phyloP scores from a whole-genome alignment of 148 eudicot genomes.

The Hydrangea macrophylla region DNA sequence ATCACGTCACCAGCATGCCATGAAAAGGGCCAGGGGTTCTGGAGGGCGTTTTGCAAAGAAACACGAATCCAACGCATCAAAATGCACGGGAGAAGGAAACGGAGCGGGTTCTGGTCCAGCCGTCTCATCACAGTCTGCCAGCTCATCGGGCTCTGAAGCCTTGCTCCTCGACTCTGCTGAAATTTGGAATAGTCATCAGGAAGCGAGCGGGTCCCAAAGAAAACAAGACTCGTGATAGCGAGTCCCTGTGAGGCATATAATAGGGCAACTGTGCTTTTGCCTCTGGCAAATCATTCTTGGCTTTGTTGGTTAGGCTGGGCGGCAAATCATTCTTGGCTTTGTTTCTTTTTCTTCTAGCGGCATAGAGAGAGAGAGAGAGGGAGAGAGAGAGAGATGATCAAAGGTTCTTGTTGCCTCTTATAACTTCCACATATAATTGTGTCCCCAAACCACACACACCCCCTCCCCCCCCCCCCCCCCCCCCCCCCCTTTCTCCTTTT shows the following conservation, averaged over 20 bases:
- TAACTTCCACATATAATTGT: no score
- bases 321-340: constrained; percentile 43
- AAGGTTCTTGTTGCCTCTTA: not conserved
- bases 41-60: constrained; percentile 97
- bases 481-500: no score
- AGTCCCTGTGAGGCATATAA: no score
- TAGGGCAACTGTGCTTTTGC: no score
- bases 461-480: no score
- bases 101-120: constrained; percentile 31
- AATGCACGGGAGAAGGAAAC: constrained; percentile 29
- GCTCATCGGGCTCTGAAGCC: constrained; percentile 31
- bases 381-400: not conserved
- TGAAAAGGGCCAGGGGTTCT: constrained; percentile 78
- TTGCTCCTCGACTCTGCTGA: constrained; percentile 12
- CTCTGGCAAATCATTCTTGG: constrained; percentile 75
- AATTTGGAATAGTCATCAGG: constrained; percentile 13
- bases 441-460: no score
- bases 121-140: constrained; percentile 19
- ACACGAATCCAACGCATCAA: constrained; percentile 42
- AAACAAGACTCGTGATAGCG: constrained; percentile 23
- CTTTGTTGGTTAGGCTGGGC: constrained; percentile 42
- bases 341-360: constrained; percentile 10
- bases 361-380: not conserved
- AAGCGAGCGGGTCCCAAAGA: constrained; percentile 26
- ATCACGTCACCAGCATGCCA: constrained; percentile 94